Percentiles rank a stretch among this genome's conserved stretches.
Conservation (phyloP, 345 rosid genomes). For the Boechera divaricarpa region DNA sequence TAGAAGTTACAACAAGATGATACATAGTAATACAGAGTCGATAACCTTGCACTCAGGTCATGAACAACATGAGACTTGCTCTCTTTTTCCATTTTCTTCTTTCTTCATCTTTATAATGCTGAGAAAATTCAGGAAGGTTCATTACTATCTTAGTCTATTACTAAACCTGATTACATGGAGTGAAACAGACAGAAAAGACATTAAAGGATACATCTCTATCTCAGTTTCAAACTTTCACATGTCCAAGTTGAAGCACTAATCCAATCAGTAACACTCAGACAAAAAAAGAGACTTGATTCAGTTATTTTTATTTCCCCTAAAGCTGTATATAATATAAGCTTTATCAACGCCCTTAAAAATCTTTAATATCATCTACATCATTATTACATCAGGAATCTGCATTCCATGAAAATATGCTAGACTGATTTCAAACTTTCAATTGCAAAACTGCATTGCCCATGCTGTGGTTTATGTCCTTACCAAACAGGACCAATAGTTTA, state of each 20-base stretch:
- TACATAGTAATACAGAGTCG: neutral
- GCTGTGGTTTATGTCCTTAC: neutral
- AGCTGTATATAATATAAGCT: neutral
- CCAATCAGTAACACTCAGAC: neutral
- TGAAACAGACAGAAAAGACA: neutral
- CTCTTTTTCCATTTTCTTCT: conserved; percentile 46
- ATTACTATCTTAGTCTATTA: conserved; percentile 29
- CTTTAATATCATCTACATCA: neutral
- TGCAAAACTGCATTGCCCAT: neutral
- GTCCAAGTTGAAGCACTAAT: conserved; percentile 12
- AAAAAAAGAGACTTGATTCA: neutral
- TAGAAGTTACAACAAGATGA: neutral
- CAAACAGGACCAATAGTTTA: neutral
- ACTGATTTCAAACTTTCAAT: neutral
- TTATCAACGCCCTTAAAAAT: neutral
- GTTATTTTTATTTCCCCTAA: neutral
- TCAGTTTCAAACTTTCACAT: neutral
- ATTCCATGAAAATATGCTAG: neutral
- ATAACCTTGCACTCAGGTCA: conserved; percentile 52
- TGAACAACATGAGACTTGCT: conserved; percentile 49
- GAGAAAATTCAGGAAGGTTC: conserved; percentile 53
- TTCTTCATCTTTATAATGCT: conserved; percentile 56
- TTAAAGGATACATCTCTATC: neutral
- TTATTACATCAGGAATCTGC: neutral
- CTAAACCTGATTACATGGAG: conserved; percentile 10